These are phyloP conservation scores for Candida sanyiensis DNA, from an alignment of 805 yeast species.

Conservation along the genomic window DNA sequence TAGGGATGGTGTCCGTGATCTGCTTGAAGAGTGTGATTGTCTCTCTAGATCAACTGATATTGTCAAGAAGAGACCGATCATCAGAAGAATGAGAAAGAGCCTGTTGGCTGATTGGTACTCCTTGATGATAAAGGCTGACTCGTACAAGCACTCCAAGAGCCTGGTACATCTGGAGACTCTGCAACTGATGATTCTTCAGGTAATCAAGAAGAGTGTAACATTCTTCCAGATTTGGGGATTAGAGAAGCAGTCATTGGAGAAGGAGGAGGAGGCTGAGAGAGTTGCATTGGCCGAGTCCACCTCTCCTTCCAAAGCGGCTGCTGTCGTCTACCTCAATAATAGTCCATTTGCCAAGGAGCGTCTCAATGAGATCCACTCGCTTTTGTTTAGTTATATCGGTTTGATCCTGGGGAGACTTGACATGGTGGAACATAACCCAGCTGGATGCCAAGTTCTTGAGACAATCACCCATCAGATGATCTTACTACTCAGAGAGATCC, in stretches of 20 bases:
- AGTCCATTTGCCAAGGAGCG: slow-evolving; percentile 63
- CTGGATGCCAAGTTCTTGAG: slow-evolving; percentile 65
- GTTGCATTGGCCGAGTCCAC: neutral
- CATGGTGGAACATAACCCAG: slow-evolving; percentile 65
- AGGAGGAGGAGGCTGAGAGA: slow-evolving; percentile 11
- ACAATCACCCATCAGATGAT: slow-evolving; percentile 64
- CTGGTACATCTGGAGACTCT: slow-evolving; percentile 54
- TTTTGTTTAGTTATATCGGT: slow-evolving; percentile 56
- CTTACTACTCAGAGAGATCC: slow-evolving; percentile 54
- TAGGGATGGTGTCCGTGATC: slow-evolving; percentile 63
- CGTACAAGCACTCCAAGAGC: slow-evolving; percentile 59
- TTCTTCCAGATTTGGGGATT: slow-evolving; percentile 70
- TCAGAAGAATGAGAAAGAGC: slow-evolving; percentile 60
- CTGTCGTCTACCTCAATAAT: slow-evolving; percentile 38
- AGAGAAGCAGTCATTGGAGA: slow-evolving; percentile 44
- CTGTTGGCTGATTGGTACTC: slow-evolving; percentile 78
- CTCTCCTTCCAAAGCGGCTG: slow-evolving; percentile 5
- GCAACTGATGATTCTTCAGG: slow-evolving; percentile 60
- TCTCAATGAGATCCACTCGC: slow-evolving; percentile 56
- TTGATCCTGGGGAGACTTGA: slow-evolving; percentile 72
- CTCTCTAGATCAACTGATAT: slow-evolving; percentile 67
- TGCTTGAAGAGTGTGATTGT: slow-evolving; percentile 65
- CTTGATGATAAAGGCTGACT: slow-evolving; percentile 69
- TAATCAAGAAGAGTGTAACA: slow-evolving; percentile 54
- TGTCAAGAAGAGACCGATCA: slow-evolving; percentile 55